Base-by-base conservation (phyloP, 306 rosid species). In the Erythrophleum fordii region DNA sequence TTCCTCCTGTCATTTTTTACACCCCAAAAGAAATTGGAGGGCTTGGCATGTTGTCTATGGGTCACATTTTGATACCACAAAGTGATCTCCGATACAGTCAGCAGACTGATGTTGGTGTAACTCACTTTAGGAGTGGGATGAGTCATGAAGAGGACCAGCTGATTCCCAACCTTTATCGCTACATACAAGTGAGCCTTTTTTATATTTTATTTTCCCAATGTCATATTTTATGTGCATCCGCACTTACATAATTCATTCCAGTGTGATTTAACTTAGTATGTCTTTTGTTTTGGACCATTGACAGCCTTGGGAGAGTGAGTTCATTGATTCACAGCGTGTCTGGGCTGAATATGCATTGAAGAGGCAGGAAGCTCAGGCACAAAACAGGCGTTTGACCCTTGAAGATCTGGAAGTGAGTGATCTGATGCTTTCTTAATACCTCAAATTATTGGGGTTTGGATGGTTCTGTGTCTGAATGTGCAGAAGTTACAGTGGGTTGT, bases 311-410 rank as follows among this genome's bases (percentile, higher is more conserved):
- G 99, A 96, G 85, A 96, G 99, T 60, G 99, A 96, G 79, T 96
- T 96, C 85, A 87, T 93, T 48, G 99, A 96, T 83, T 96, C 99
- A 48, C 99, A 93, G 87, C 97, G 98, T 46, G 99, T 96, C 69
- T 96, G 99, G 99, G 99, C 97, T 75, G 99, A 96, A 69, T 96
- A 96, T 90, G 99, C 99, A 77, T 79, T 96, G 82, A 96, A 96
- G 78, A 91, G 99, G 87, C 98, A 93, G 89, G 99, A 93, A 85
- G 99, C 99, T 37, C 98, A 92, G 78, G 99, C 99, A 9, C 99
- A 96, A 85, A 96, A 96, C 82, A 93, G 98, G 86, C 96, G 99
- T 4, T 80, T 93, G 83, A 96, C 99, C 48, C 99, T 96, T 42
- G 99, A 96, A 85, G 99, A 96, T 89, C 79, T 96, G 90, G 99